phyloP scores from a whole-genome alignment of 768 basidiomycete genomes.

The Paxillus rubicundulus region DNA sequence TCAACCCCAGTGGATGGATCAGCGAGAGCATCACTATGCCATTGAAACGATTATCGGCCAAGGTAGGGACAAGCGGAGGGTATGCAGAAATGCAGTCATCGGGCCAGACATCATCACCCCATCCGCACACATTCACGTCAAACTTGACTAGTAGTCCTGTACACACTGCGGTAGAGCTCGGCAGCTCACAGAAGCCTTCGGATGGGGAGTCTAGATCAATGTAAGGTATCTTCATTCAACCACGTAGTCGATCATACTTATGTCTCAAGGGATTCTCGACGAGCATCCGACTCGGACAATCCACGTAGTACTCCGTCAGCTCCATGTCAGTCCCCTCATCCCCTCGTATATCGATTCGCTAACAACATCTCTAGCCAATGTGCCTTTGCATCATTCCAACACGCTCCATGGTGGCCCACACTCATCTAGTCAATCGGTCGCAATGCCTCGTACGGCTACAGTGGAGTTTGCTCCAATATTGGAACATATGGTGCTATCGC shows the following conservation, averaged over 20 bases:
- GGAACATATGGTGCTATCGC: slow-evolving; percentile 22
- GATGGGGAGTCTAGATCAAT: not conserved
- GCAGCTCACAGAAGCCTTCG: not conserved
- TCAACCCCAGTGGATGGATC: slow-evolving; percentile 75
- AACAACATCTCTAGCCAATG: slow-evolving; percentile 8
- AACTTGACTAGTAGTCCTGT: slow-evolving; percentile 2
- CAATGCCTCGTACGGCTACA: slow-evolving; percentile 43
- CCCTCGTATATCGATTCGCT: not conserved
- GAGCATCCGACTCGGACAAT: slow-evolving; percentile 38
- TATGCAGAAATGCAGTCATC: not conserved
- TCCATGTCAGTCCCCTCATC: slow-evolving; percentile 11
- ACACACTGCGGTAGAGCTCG: not conserved
- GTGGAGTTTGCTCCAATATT: slow-evolving; percentile 51
- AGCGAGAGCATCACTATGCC: slow-evolving; percentile 42
- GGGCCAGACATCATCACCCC: slow-evolving; percentile 7
- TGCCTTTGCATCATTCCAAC: slow-evolving; percentile 2
- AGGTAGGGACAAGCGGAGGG: not conserved
- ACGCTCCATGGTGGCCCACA: slow-evolving; percentile 3
- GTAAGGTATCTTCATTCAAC: not conserved
- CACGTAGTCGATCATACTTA: not conserved
- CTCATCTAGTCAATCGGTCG: not conserved
- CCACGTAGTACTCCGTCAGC: slow-evolving; percentile 1
- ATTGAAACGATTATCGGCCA: slow-evolving; percentile 15
- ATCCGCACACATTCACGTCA: not conserved
- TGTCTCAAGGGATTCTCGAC: slow-evolving; percentile 22